phyloP scores from a whole-genome alignment of 2,329 filamentous ascomycete genomes.

The Mycosphaerelloides madeirae region DNA sequence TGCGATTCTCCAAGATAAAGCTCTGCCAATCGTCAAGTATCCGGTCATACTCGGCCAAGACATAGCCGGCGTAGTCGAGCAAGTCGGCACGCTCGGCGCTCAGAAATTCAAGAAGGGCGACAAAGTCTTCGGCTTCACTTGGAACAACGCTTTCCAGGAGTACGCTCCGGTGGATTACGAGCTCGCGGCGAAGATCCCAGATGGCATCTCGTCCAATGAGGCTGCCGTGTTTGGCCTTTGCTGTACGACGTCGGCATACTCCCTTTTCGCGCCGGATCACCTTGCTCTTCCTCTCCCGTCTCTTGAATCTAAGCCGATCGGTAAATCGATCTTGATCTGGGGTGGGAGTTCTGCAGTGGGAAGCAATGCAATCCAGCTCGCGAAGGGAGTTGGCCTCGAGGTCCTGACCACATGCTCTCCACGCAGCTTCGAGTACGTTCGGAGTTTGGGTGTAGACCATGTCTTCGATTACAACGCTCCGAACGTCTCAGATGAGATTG shows the following conservation, averaged over 20 bases:
- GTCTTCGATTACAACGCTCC: constrained; percentile 43
- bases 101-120: constrained; percentile 46
- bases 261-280: constrained; percentile 33
- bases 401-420: constrained; percentile 45
- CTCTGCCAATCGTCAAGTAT: too few species aligned
- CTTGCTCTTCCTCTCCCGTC: constrained; percentile 9
- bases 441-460: constrained; percentile 41
- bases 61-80: constrained; percentile 49
- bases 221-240: constrained; percentile 51
- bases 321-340: constrained; percentile 6
- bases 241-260: constrained; percentile 48
- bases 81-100: constrained; percentile 45
- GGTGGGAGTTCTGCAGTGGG: constrained; percentile 47
- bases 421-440: constrained; percentile 43
- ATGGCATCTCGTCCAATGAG: constrained; percentile 47
- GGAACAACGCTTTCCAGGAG: constrained; percentile 49
- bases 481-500: too few species aligned
- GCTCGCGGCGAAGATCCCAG: constrained; percentile 44
- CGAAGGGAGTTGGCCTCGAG: constrained; percentile 35
- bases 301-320: neutral
- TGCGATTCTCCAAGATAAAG: too few species aligned
- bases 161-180: constrained; percentile 49
- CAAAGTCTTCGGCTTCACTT: constrained; percentile 43
- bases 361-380: constrained; percentile 46
- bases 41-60: constrained; percentile 42